Evolutionary conservation across 176 grass and related monocot species (phyloP).

Genomic region (Aegilops bicornis): DNA sequence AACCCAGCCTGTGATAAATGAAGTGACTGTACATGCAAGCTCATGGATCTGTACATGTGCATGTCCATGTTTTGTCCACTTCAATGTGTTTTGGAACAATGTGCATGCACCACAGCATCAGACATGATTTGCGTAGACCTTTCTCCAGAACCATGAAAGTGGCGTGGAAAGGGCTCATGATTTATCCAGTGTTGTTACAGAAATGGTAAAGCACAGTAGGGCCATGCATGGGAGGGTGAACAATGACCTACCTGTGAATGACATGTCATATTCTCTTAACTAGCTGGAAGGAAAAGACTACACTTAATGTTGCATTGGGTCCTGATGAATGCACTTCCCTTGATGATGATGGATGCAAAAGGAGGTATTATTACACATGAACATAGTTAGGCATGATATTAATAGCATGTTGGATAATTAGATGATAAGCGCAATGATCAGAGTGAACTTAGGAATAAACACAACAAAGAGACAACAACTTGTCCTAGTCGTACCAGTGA

Average conservation of each 20-base stretch:
- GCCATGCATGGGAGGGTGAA: conserved; percentile 13
- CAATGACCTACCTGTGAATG: background rate
- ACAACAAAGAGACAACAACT: background rate
- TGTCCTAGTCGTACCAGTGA: background rate
- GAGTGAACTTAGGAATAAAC: background rate
- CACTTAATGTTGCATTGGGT: conserved; percentile 9
- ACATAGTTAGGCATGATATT: background rate
- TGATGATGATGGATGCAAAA: background rate
- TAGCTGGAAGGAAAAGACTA: conserved; percentile 24
- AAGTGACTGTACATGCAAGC: conserved; percentile 13
- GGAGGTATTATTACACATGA: background rate
- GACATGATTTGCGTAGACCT: conserved; percentile 23
- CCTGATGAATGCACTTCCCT: background rate
- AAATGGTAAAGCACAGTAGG: conserved; percentile 41
- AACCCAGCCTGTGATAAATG: conserved; percentile 14
- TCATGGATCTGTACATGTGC: conserved; percentile 17
- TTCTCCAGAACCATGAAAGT: conserved; percentile 42
- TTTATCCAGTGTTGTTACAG: conserved; percentile 29
- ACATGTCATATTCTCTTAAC: conserved; percentile 26
- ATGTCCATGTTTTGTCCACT: conserved; percentile 22
- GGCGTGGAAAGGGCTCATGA: conserved; percentile 22
- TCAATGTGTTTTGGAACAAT: conserved; percentile 23
- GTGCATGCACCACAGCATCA: conserved; percentile 1
- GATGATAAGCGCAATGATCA: background rate
- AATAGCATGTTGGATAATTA: conserved; percentile 5